Evolutionary conservation across 2,329 filamentous ascomycete species (phyloP), one percentile per base, ranked within the genome.

Genomic region (Corniculantispora saksenae): DNA sequence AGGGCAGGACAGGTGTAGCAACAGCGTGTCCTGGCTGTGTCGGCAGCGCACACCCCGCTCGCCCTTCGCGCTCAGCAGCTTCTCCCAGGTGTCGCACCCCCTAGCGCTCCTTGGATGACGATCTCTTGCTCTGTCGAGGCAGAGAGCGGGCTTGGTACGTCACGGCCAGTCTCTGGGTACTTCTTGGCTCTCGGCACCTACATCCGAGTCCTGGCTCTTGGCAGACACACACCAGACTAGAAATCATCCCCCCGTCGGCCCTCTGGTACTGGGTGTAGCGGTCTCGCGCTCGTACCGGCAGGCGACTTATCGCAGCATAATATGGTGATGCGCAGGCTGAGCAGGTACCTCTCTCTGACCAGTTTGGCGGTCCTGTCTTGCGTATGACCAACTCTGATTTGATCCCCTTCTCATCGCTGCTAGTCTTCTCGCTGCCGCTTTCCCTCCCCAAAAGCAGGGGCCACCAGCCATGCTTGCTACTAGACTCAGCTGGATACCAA

Each of bases 161-260:
- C 64, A 62, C 57, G 60, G 60, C 27, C 27, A 23, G 58, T 62
- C 57, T 57, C 29, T 65, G 57, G 27, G 54, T 45, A 27, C 23
- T 54, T 25, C 63, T 65, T 65, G 63, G 63, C 58, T 57, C 64
- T 65, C 64, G 64, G 64, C 64, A 65, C 53, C 50, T 51, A 29
- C 51, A 65, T 65, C 64, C 64, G 64, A 65, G 64, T 65, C 45
- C 51, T 23, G 23, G 43, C n/a, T 63, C 60, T 63, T 56, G 51
- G 60, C 60, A 25, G 51, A 56, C 51, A 48, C 57, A 65, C n/a
- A n/a, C n/a, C n/a, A n/a, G n/a, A n/a, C n/a, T n/a, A n/a, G n/a
- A n/a, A n/a, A n/a, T n/a, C n/a, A n/a, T n/a, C 50, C 61, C n/a
- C 32, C 47, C 40, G 40, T 32, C 35, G 29, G 15, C n/a, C 47